These are phyloP conservation scores for Hippophae tibetana DNA, from an alignment of 306 rosid species.

Conservation along the genomic window DNA sequence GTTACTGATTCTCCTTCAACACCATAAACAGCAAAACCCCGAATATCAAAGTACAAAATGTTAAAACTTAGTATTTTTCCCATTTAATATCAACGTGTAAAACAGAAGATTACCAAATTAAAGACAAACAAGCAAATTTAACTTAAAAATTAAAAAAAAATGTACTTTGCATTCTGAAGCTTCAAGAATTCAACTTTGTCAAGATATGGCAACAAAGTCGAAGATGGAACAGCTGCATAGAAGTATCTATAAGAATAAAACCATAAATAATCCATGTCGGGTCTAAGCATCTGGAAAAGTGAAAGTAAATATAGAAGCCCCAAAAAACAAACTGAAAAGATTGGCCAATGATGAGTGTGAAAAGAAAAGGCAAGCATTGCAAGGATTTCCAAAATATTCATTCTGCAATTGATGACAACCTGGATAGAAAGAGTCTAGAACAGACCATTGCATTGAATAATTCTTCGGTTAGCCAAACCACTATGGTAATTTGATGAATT, in stretches of 20 bases:
- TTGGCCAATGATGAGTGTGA: background rate
- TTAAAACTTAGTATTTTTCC: background rate
- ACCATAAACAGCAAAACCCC: conserved; percentile 88
- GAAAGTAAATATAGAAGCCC: conserved; percentile 9
- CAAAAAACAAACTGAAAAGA: conserved; percentile 4
- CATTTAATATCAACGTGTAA: background rate
- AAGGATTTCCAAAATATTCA: conserved; percentile 21
- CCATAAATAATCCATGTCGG: conserved; percentile 1
- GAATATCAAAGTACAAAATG: conserved; percentile 57
- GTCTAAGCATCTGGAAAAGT: conserved; percentile 6
- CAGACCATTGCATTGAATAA: conserved; percentile 88
- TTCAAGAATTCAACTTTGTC: conserved; percentile 58
- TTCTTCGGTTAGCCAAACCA: conserved; percentile 41
- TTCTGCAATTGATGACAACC: conserved; percentile 38
- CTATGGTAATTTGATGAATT: conserved; percentile 44
- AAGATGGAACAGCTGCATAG: conserved; percentile 64
- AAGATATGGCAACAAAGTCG: conserved; percentile 39
- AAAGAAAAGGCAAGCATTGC: conserved; percentile 5
- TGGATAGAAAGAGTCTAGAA: conserved; percentile 68
- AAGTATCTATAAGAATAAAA: conserved; percentile 11
- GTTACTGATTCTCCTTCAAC: conserved; percentile 75
- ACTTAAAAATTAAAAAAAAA: conserved; percentile 2
- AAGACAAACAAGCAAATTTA: background rate
- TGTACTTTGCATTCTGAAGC: conserved; percentile 95
- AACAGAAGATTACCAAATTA: background rate